These are phyloP conservation scores for Pascua sp. DNA, from an alignment of 1,284 basidiomycete species.

Conservation along the genomic window DNA sequence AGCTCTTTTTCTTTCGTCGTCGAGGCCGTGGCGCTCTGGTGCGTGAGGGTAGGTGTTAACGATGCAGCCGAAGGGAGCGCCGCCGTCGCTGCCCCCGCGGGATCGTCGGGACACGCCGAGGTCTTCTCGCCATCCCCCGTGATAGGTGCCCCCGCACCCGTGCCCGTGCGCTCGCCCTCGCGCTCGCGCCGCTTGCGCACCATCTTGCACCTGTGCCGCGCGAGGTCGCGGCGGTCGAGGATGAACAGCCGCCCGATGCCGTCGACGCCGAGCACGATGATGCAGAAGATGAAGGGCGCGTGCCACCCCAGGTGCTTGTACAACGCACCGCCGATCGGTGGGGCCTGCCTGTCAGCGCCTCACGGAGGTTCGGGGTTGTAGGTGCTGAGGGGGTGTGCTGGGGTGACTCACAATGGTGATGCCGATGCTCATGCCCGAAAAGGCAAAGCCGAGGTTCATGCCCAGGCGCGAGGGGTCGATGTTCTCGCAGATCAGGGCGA, in stretches of 20 bases:
- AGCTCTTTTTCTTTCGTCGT: constrained; percentile 18
- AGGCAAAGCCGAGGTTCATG: constrained; percentile 67
- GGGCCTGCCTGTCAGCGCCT: constrained; percentile 29
- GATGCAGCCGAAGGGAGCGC: neutral
- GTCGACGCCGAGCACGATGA: constrained; percentile 61
- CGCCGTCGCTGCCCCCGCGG: neutral
- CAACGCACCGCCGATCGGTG: constrained; percentile 66
- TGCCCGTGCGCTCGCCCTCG: too few species aligned
- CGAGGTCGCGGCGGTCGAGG: constrained; percentile 43
- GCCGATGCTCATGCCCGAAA: constrained; percentile 66
- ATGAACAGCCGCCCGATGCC: constrained; percentile 56
- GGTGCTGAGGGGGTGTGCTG: too few species aligned
- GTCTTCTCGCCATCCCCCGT: too few species aligned
- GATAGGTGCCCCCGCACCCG: too few species aligned
- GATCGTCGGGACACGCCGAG: neutral
- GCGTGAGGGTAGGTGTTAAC: neutral
- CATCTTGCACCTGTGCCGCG: too few species aligned
- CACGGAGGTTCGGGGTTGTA: too few species aligned
- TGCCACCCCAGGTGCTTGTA: constrained; percentile 66
- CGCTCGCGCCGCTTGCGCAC: too few species aligned
- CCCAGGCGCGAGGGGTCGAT: constrained; percentile 60
- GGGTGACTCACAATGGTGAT: constrained; percentile 21
- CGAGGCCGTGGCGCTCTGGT: neutral
- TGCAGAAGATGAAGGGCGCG: constrained; percentile 69
- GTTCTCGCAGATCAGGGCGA: constrained; percentile 58